phyloP scores from a whole-genome alignment of 495 filamentous ascomycete genomes.

The Aspergillus sparsus region DNA sequence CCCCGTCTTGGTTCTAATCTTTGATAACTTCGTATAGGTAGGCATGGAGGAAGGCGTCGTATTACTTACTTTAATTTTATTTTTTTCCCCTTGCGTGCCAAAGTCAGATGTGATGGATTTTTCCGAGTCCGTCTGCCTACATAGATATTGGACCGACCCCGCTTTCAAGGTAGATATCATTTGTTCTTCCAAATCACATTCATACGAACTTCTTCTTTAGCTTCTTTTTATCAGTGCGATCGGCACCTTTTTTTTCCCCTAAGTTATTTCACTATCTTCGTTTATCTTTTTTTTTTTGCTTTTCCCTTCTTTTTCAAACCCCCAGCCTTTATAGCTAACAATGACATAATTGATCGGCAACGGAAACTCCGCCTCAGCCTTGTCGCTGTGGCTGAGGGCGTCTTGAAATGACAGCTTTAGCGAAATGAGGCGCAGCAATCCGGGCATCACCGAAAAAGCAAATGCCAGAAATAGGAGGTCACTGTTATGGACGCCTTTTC shows the following conservation, averaged over 20 bases:
- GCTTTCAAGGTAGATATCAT: background rate
- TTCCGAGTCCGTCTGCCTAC: no score
- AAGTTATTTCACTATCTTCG: background rate
- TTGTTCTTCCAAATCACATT: background rate
- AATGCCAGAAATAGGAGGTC: background rate
- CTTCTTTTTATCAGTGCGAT: no score
- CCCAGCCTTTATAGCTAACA: conserved; percentile 1
- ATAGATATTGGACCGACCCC: background rate
- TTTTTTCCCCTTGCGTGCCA: background rate
- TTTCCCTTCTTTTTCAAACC: background rate
- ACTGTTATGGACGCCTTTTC: conserved; percentile 5
- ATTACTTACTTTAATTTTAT: background rate
- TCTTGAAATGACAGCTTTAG: conserved; percentile 11
- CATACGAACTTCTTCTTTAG: no score
- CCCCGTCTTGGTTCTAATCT: background rate
- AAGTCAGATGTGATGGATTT: no score
- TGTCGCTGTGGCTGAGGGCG: conserved; percentile 20
- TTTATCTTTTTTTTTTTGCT: conserved; percentile 7
- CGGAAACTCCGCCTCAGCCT: conserved; percentile 30
- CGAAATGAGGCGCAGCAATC: conserved; percentile 26
- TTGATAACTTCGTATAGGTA: background rate
- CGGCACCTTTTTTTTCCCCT: background rate
- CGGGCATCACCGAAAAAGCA: conserved; percentile 23
- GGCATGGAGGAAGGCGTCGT: background rate
- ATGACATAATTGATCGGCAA: conserved; percentile 23